Evolutionary conservation across 495 filamentous ascomycete species (phyloP), one percentile per base, ranked within the genome.

Genomic region (Lophium mytilinum): DNA sequence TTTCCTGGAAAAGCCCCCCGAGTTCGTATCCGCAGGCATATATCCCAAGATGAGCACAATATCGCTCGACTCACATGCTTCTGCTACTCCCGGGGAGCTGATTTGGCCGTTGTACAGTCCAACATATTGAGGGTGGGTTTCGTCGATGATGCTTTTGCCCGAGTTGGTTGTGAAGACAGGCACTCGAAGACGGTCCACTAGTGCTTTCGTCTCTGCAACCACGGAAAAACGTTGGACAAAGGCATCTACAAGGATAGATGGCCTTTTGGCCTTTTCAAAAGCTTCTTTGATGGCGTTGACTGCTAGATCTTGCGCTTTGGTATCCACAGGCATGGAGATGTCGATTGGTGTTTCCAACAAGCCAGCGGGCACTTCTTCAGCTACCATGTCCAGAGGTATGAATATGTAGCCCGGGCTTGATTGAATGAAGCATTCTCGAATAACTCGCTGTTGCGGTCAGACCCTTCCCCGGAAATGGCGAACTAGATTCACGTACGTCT

Each of bases 351-450:
- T 73, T 12, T 67, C 40, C 8, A 73, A 57, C 1, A 65, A 56
- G 10, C 53, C 43, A 2, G 62, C 52, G 6, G 68, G 55, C 1
- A 73, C 67, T 43, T 61, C 58, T 47, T 66, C 58, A 37, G 59
- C 56, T 1, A 66, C 65, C 30, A 72, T 56, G 52, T 73, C 69
- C 3, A 71, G 62, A n/a, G 71, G 71, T 3, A 73, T 19, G 60
- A 71, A 73, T 47, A 73, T 67, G 55, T 71, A 72, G 0, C 72
- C 71, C 0, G 71, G 71, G 17, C 55, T 39, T 11, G 64, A 69
- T 43, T 70, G 56, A 33, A 72, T 41, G 40, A 72, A 66, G 57
- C 64, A 69, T 57, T 73, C 68, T 30, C 70, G 49, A 42, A 72
- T 60, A 0, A 70, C 71, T 1, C 70, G 63, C 56, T 62, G 11